Conservation (phyloP, 2,329 filamentous ascomycete species). For the Phialophora tarda region DNA sequence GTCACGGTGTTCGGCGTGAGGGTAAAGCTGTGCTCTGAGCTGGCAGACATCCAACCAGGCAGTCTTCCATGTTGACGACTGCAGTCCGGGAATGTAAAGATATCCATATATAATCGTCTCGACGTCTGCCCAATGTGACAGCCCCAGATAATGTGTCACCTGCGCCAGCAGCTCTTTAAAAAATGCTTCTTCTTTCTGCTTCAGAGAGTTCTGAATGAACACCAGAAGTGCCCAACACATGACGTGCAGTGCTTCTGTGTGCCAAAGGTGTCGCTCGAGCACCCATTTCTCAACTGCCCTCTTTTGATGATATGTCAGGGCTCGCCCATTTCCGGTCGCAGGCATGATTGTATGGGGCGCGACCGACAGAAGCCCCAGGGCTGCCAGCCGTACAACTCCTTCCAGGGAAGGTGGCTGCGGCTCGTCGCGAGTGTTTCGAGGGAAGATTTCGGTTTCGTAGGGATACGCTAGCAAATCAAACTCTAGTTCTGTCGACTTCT, state of each 20-base stretch:
- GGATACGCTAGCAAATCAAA: conserved; percentile 49
- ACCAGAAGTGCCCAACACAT: conserved; percentile 41
- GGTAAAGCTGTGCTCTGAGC: not conserved
- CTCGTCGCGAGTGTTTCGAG: conserved; percentile 17
- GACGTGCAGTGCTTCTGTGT: conserved; percentile 21
- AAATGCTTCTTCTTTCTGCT: conserved; percentile 29
- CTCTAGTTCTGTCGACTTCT: conserved; percentile 46
- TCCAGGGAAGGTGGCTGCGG: conserved; percentile 33
- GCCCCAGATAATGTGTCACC: conserved; percentile 16
- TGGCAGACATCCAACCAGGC: conserved; percentile 26
- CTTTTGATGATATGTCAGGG: conserved; percentile 35
- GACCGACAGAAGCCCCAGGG: conserved; percentile 29
- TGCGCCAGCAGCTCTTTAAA: conserved; percentile 22
- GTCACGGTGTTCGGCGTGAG: not conserved
- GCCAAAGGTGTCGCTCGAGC: not conserved
- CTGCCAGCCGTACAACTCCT: conserved; percentile 31
- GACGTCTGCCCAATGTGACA: conserved; percentile 30
- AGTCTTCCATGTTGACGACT: conserved; percentile 23
- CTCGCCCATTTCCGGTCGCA: conserved; percentile 32
- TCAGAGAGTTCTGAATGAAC: conserved; percentile 29
- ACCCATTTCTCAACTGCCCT: conserved; percentile 28
- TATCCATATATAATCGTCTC: conserved; percentile 26
- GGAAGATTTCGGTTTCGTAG: conserved; percentile 34
- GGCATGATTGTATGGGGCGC: conserved; percentile 33
- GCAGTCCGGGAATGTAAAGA: conserved; percentile 32